Evolutionary conservation across 768 basidiomycete genomes (phyloP), one percentile per base, ranked within the genome.

Genomic region (Collybia nuda): DNA sequence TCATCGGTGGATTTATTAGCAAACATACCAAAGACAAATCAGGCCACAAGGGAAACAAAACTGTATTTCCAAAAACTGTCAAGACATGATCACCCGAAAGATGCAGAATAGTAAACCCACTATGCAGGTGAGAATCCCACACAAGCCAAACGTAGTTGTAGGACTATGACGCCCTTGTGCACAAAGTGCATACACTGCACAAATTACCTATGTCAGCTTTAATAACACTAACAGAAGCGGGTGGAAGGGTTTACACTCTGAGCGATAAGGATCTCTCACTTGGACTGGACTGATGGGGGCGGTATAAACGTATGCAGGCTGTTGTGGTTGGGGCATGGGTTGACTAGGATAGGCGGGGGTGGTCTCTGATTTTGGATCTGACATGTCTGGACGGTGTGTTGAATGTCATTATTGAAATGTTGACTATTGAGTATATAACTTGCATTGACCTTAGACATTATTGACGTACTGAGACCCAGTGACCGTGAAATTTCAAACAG

Each of bases 111-210:
- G 21, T 9, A 24, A 21, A 45, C 56, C 52, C 48, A 67, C 56
- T 35, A 67, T 57, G 35, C 64, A 64, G 24, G 59, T 51, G 35
- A 67, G 56, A n/a, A 67, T 65, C 9, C 66, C 66, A 50, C 62
- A 64, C 4, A 61, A 48, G 35, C 66, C 66, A 28, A 60, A 67
- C 17, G 53, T 59, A 21, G 60, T 53, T 17, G 56, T 62, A 19
- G 43, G 52, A 11, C 57, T 56, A 38, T 67, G 66, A 19, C 48
- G 48, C 6, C 66, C 66, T 47, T 57, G 57, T 21, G 63, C 61
- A 53, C 66, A 67, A 12, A 54, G 50, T 44, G 60, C 55, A 52
- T 61, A 62, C 17, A 50, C 52, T 63, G 61, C 58, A 5, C 57
- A 59, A 21, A 51, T 57, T 2, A 54, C 14, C 18, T 40, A 44